phyloP scores from a whole-genome alignment of 2,329 filamentous ascomycete species.

The Fusarium duplospermum region DNA sequence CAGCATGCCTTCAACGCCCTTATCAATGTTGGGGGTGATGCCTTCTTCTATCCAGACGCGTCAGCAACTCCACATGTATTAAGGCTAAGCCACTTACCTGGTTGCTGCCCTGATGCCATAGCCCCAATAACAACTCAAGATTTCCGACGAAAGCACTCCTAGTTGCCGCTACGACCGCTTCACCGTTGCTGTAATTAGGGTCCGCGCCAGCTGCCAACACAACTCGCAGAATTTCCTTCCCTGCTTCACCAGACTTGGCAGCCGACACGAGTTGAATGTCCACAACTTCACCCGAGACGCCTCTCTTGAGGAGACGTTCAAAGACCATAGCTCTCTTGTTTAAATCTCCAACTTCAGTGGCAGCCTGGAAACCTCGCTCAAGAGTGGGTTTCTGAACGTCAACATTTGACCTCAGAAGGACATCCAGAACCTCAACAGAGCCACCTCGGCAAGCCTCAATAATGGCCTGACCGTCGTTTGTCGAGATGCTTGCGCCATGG shows the following conservation, averaged over 20 bases:
- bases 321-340: conserved; percentile 62
- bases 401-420: conserved; percentile 59
- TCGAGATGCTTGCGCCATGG: conserved; percentile 63
- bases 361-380: conserved; percentile 65
- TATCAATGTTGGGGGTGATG: conserved; percentile 60
- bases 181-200: conserved; percentile 65
- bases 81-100: conserved; percentile 51
- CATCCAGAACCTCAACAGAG: conserved; percentile 59
- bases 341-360: conserved; percentile 64
- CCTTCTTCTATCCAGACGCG: conserved; percentile 53
- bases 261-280: conserved; percentile 66
- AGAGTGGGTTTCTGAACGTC: conserved; percentile 57
- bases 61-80: conserved; percentile 22
- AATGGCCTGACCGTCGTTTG: conserved; percentile 64
- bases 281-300: conserved; percentile 62
- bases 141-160: conserved; percentile 62
- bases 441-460: conserved; percentile 66
- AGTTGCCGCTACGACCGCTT: conserved; percentile 66
- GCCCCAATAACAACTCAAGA: conserved; percentile 63
- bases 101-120: conserved; percentile 54
- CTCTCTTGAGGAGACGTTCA: conserved; percentile 61
- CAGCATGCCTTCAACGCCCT: conserved; percentile 66
- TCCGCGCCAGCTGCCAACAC: conserved; percentile 65
- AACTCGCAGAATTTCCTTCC: conserved; percentile 60
- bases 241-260: conserved; percentile 62